Base-by-base conservation (phyloP, 1,284 basidiomycete genomes). In the Ustilago xerochloae region DNA sequence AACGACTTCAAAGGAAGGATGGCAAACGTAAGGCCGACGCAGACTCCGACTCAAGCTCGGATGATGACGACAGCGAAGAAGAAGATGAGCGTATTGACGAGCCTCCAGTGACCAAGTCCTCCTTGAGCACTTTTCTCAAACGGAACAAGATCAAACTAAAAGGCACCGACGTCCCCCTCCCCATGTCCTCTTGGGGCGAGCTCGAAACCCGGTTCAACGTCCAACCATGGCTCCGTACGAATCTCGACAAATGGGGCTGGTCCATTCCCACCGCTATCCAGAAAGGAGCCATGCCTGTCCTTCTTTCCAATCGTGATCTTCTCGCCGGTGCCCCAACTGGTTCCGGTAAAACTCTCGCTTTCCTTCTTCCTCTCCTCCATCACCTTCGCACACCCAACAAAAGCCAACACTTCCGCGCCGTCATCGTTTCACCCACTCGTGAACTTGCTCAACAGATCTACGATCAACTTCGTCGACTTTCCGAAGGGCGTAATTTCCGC, bases 141-240 rank as follows among this genome's bases (percentile, higher is more conserved):
- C 33, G 30, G 26, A 68, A 83, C 57, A 77, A 79, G 49, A 81
- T 86, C 75, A 85, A 85, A 47, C 60, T 82, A 29, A 83, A 79
- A 1, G 85, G 85, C 3, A 82, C 82, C 24, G 85, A 86, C 49
- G 76, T 83, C 9, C 85, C 85, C 2, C 66, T 81, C n/a, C 85
- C 85, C 18, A 71, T 85, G 55, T 47, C 77, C 0, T 81, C 84
- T 1, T 81, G 85, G 77, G 50, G 66, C 6, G 83, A 83, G 39
- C 75, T 85, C 20, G 66, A 78, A 12, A 18, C 55, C 2, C 64
- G 78, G 1, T 82, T 77, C 65, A 18, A 52, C 45, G 64, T 78
- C 7, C 60, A 50, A n/a, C 57, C 68, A 8, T 79, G 77, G 73
- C 65, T 82, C 6, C 55, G 63, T 22, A 59, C 54, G 22, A 80